phyloP scores from a whole-genome alignment of 2,329 filamentous ascomycete genomes.

The Talaromyces rugulosus region DNA sequence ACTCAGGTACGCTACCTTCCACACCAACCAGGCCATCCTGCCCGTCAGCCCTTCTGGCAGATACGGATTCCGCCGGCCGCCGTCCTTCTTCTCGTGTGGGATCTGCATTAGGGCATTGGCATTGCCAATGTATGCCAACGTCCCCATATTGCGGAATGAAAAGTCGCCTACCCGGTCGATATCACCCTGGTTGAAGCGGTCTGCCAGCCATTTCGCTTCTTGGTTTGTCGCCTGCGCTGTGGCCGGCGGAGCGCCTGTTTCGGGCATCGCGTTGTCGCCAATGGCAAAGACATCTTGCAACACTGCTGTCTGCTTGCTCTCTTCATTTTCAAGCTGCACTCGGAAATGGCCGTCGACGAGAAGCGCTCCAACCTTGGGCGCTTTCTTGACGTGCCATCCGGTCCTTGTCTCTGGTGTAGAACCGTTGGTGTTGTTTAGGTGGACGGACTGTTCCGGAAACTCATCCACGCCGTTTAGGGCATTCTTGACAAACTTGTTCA shows the following conservation, averaged over 20 bases:
- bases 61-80: slow-evolving; percentile 19
- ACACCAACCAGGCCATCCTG: slow-evolving; percentile 38
- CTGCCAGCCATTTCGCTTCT: slow-evolving; percentile 56
- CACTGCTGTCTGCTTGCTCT: slow-evolving; percentile 33
- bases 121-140: slow-evolving; percentile 57
- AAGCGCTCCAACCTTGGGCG: slow-evolving; percentile 45
- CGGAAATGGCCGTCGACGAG: slow-evolving; percentile 55
- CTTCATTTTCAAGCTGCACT: slow-evolving; percentile 46
- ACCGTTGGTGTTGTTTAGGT: slow-evolving; percentile 9
- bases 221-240: slow-evolving; percentile 58
- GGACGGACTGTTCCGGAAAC: slow-evolving; percentile 31
- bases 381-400: slow-evolving; percentile 49
- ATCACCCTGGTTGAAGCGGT: slow-evolving; percentile 50
- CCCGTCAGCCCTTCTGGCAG: slow-evolving; percentile 36
- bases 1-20: slow-evolving; percentile 42
- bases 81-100: slow-evolving; percentile 22
- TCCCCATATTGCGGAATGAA: slow-evolving; percentile 54
- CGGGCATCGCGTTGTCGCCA: slow-evolving; percentile 55
- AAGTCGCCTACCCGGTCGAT: slow-evolving; percentile 36
- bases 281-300: slow-evolving; percentile 52
- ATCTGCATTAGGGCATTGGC: slow-evolving; percentile 56
- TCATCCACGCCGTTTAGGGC: slow-evolving; percentile 26
- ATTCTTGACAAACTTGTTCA: slow-evolving; percentile 29
- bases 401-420: slow-evolving; percentile 8
- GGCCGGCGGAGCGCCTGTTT: slow-evolving; percentile 50